These are phyloP conservation scores for Macadamia tetraphylla DNA, from an alignment of 164 flowering plant genomes.

Conservation along the genomic window DNA sequence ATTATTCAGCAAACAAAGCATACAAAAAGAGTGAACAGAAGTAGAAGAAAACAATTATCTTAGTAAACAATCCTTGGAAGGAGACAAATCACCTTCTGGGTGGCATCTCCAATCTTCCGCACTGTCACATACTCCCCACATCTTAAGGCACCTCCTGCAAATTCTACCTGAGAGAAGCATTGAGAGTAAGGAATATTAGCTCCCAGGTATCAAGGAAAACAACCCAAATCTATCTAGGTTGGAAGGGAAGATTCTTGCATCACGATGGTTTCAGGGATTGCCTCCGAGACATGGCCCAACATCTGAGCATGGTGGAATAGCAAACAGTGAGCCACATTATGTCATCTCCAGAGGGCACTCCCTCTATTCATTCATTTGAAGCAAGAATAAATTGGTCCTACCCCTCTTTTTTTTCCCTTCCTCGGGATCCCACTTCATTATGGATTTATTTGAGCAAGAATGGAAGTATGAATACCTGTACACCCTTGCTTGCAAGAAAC, in stretches of 20 bases:
- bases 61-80: background rate
- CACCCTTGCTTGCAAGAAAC: constrained; percentile 79
- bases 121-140: constrained; percentile 87
- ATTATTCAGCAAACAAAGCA: background rate
- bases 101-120: constrained; percentile 76
- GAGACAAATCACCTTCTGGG: constrained; percentile 63
- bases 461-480: constrained; percentile 50
- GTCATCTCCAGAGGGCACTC: background rate
- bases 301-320: background rate
- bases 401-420: background rate
- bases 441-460: background rate
- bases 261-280: background rate
- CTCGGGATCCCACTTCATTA: background rate
- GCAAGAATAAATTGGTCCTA: background rate
- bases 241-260: no score
- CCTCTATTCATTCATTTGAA: background rate
- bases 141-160: constrained; percentile 81
- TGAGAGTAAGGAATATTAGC: background rate
- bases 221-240: no score
- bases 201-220: no score
- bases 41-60: background rate
- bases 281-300: background rate
- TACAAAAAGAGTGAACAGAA: background rate
- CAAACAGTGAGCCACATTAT: background rate
- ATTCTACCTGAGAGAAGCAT: constrained; percentile 60